phyloP scores from a whole-genome alignment of 2,329 filamentous ascomycete genomes.

The Aspergillus pseudonomiae region DNA sequence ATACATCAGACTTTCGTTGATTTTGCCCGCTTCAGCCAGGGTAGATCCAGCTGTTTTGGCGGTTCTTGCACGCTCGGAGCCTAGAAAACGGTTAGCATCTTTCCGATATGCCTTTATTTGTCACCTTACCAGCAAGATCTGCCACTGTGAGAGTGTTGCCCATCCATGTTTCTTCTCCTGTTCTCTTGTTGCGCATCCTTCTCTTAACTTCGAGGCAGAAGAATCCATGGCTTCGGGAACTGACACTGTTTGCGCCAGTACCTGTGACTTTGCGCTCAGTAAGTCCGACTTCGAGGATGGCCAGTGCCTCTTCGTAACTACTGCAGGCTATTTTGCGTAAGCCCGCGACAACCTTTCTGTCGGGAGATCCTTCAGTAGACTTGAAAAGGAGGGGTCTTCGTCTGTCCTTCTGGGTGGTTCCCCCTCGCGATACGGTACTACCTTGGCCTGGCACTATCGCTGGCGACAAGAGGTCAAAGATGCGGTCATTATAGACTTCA shows the following conservation, averaged over 20 bases:
- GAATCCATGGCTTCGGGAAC: slow-evolving; percentile 91
- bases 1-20: slow-evolving; percentile 98
- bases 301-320: slow-evolving; percentile 78
- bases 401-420: slow-evolving; percentile 65
- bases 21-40: slow-evolving; percentile 93
- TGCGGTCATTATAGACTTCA: slow-evolving; percentile 97
- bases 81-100: slow-evolving; percentile 38
- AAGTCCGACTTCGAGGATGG: slow-evolving; percentile 86
- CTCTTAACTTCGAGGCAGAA: slow-evolving; percentile 96
- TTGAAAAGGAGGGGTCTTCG: slow-evolving; percentile 91
- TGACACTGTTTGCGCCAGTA: slow-evolving; percentile 90
- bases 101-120: background rate
- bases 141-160: slow-evolving; percentile 84
- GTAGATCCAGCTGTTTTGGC: slow-evolving; percentile 94
- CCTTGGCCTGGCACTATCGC: slow-evolving; percentile 46
- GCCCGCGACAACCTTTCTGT: slow-evolving; percentile 92
- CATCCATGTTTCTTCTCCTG: slow-evolving; percentile 66
- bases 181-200: slow-evolving; percentile 55
- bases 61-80: slow-evolving; percentile 86
- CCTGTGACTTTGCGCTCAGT: slow-evolving; percentile 85
- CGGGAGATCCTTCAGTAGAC: slow-evolving; percentile 80
- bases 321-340: slow-evolving; percentile 87
- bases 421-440: slow-evolving; percentile 44
- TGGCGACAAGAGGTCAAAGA: slow-evolving; percentile 84
- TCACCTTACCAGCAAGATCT: slow-evolving; percentile 73